These are phyloP conservation scores for Diutina ranongensis DNA, from an alignment of 1,139 yeast species.

Conservation along the genomic window DNA sequence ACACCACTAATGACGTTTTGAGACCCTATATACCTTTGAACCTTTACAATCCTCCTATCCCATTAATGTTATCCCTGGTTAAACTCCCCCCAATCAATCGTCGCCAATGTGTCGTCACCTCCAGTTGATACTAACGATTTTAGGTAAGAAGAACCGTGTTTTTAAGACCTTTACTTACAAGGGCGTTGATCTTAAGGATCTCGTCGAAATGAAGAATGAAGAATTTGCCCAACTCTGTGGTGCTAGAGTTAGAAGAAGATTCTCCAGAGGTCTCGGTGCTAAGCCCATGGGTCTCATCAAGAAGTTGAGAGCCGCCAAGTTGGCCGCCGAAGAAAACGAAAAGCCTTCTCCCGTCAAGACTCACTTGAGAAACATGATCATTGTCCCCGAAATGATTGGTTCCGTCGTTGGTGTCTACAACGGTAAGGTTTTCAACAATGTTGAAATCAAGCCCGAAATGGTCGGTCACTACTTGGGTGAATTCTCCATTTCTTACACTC, in stretches of 20 bases:
- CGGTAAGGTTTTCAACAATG: constrained; percentile 99
- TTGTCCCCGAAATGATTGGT: constrained; percentile 99
- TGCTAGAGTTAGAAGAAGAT: constrained; percentile 99
- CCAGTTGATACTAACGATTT: neutral
- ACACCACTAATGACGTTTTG: neutral
- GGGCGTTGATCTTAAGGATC: constrained; percentile 95
- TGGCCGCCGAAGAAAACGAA: constrained; percentile 86
- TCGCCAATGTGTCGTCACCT: neutral
- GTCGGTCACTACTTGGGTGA: constrained; percentile 99
- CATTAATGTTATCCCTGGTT: too few relatives aligned
- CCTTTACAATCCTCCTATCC: too few relatives aligned
- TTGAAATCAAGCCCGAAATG: constrained; percentile 99
- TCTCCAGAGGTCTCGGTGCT: constrained; percentile 93
- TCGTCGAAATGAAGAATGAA: constrained; percentile 90
- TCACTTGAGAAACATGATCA: constrained; percentile 97
- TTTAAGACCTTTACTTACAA: constrained; percentile 98
- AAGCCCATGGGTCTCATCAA: constrained; percentile 96
- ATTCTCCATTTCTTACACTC: constrained; percentile 98
- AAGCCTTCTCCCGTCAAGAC: constrained; percentile 98
- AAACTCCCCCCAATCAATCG: too few relatives aligned
- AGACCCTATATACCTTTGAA: too few relatives aligned
- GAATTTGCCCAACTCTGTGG: constrained; percentile 95
- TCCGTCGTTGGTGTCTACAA: constrained; percentile 98
- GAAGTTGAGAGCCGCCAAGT: constrained; percentile 97
- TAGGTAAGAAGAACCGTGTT: constrained; percentile 59